Base-by-base conservation (phyloP, 441 rosid genomes). In the Eutrema salsugineum region DNA sequence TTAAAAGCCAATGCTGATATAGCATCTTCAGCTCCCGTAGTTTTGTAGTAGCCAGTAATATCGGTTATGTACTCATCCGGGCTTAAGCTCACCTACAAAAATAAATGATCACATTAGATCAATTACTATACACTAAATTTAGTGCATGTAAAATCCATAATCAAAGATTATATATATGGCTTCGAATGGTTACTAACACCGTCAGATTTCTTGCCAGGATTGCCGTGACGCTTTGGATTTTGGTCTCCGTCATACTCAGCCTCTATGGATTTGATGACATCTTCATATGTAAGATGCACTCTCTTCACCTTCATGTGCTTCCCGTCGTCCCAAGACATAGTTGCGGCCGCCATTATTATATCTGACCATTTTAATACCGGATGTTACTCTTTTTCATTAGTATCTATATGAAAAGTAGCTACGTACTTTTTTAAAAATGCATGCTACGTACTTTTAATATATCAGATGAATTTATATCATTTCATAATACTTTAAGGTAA, bases 311-410 rank as follows among this genome's bases (percentile, higher is more conserved):
- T 75, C 70, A 62, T 75, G 58, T 75, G 78, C 69, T 4, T 75
- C 53, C 78, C 78, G 9, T 75, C 78, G 44, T 68, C 78, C 78
- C 78, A 68, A 43, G 78, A 75, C 78, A 68, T 74, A 19, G 73
- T 74, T 67, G 77, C 67, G 6, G 77, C 67, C 67, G 78, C 78
- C 78, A 73, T 73, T 51, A 20, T 49, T 56, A 2, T 49, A 66
- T 59, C 78, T 73, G 46, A 14, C 33, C 65, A 48, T 54, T 30
- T 5, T 12, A 63, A 7, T 11, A 53, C 32, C 51, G 6, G 17
- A 12, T 40, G 20, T 50, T 30, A n/a, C 40, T 28, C 3, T 11
- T 33, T 54, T 44, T 19, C 5, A 43, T 8, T 15, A 39, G 19
- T 39, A 39, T 39, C 7, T 6, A 7, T 8, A 53, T 42, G n/a